These are phyloP conservation scores for Lecanoromycetidae sp. DNA, from an alignment of 2,329 filamentous ascomycete species.

Conservation along the genomic window DNA sequence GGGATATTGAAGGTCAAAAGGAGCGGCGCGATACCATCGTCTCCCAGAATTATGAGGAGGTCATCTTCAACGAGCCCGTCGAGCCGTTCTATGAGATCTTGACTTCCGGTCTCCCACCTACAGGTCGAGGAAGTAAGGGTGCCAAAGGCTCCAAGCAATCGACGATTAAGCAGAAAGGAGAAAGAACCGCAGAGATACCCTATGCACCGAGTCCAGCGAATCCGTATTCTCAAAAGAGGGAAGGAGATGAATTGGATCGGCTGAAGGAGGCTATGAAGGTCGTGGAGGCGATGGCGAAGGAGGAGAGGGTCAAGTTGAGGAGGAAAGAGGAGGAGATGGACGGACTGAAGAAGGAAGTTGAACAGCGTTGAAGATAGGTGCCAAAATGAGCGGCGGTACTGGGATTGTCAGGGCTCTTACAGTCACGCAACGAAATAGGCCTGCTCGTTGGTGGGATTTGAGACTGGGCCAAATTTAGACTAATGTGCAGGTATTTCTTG, in stretches of 20 bases:
- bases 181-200: constrained; percentile 18
- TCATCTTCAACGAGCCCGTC: constrained; percentile 94
- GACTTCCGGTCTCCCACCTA: constrained; percentile 56
- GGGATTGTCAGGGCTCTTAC: too few species aligned
- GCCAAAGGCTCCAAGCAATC: constrained; percentile 19
- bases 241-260: constrained; percentile 15
- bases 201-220: constrained; percentile 4
- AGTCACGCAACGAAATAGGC: too few species aligned
- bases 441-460: too few species aligned
- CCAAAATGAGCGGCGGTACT: too few species aligned
- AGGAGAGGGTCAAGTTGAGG: constrained; percentile 14
- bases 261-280: constrained; percentile 17
- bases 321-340: constrained; percentile 14
- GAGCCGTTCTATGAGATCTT: constrained; percentile 82
- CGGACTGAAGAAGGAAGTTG: constrained; percentile 9
- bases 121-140: constrained; percentile 36
- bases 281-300: constrained; percentile 15
- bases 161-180: constrained; percentile 12
- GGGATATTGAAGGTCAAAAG: constrained; percentile 61
- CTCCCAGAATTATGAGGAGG: constrained; percentile 79
- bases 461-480: too few species aligned
- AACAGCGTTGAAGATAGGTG: too few species aligned
- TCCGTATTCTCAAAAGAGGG: constrained; percentile 15
- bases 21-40: constrained; percentile 53
- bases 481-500: too few species aligned